Evolutionary conservation across 495 filamentous ascomycete genomes (phyloP).

Genomic region (Darksidea phi): DNA sequence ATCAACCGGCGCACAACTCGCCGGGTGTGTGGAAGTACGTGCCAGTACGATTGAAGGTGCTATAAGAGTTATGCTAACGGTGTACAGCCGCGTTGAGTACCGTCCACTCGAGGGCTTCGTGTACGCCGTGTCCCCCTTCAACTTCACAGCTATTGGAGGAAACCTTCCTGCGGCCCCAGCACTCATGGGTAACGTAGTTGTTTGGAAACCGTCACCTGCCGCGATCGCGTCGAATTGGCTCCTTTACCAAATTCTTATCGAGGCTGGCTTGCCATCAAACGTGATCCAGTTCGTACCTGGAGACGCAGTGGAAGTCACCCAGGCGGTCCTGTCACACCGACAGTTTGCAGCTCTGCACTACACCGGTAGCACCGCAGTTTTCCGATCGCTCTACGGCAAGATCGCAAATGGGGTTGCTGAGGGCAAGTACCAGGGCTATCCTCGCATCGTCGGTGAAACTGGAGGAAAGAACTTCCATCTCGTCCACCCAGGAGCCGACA

Average conservation of each 20-base stretch:
- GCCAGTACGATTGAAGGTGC: neutral
- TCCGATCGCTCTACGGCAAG: slow-evolving; percentile 44
- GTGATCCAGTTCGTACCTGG: slow-evolving; percentile 49
- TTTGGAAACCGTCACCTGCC: slow-evolving; percentile 46
- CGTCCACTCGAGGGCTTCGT: slow-evolving; percentile 48
- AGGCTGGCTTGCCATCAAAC: slow-evolving; percentile 47
- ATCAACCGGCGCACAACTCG: slow-evolving; percentile 45
- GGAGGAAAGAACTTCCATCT: slow-evolving; percentile 50
- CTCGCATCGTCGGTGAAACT: slow-evolving; percentile 48
- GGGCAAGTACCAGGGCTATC: slow-evolving; percentile 44
- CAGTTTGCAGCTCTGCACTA: slow-evolving; percentile 47
- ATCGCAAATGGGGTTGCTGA: slow-evolving; percentile 42
- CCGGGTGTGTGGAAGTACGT: slow-evolving; percentile 46
- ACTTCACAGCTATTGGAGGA: slow-evolving; percentile 48
- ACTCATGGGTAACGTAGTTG: slow-evolving; percentile 48
- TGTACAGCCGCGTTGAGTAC: slow-evolving; percentile 44
- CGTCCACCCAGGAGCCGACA: slow-evolving; percentile 43
- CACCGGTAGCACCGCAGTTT: slow-evolving; percentile 47
- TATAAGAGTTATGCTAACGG: slow-evolving; percentile 12
- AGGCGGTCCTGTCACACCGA: slow-evolving; percentile 40
- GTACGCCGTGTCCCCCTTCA: slow-evolving; percentile 48
- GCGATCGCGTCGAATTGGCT: slow-evolving; percentile 47
- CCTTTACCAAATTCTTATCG: slow-evolving; percentile 44
- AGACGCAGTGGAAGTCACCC: slow-evolving; percentile 45
- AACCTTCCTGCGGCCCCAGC: slow-evolving; percentile 47